Conservation (phyloP, 495 filamentous ascomycete genomes). For the Parmelia sp. region DNA sequence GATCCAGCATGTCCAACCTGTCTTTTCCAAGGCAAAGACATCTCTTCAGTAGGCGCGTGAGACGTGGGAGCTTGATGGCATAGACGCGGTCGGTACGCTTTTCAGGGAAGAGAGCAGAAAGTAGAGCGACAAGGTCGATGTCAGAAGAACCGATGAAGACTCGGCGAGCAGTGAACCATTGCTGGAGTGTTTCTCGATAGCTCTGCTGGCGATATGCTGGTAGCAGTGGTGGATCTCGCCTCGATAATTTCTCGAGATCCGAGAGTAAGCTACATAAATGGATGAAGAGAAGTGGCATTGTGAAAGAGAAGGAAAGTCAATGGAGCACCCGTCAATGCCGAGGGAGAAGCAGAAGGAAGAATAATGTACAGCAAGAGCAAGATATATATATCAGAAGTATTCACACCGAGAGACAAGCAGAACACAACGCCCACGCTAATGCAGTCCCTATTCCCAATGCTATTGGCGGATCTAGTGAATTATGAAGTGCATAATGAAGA, state of each 20-base stretch:
- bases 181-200: constrained; percentile 31
- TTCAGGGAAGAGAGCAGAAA: constrained; percentile 69
- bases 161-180: constrained; percentile 58
- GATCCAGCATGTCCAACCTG: constrained; percentile 53
- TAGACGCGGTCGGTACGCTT: constrained; percentile 71
- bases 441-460: not conserved
- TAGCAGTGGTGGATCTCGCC: constrained; percentile 22
- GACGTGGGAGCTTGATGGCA: constrained; percentile 49
- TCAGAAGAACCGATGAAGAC: constrained; percentile 43
- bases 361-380: not conserved
- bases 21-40: constrained; percentile 54
- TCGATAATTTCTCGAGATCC: constrained; percentile 40
- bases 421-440: not conserved
- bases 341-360: not conserved
- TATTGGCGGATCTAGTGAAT: not conserved
- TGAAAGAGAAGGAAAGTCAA: not conserved
- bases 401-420: not conserved
- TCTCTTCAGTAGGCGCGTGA: constrained; percentile 59
- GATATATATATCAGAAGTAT: not conserved
- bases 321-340: not conserved
- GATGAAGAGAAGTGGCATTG: constrained; percentile 58
- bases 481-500: not conserved
- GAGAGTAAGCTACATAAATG: constrained; percentile 57
- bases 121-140: constrained; percentile 52
- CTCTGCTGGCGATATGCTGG: constrained; percentile 23